A percentile compares a stretch with the other conserved stretches of the same genome.
phyloP scores from a whole-genome alignment of 805 yeast species.

The Brettanomyces anomalus region DNA sequence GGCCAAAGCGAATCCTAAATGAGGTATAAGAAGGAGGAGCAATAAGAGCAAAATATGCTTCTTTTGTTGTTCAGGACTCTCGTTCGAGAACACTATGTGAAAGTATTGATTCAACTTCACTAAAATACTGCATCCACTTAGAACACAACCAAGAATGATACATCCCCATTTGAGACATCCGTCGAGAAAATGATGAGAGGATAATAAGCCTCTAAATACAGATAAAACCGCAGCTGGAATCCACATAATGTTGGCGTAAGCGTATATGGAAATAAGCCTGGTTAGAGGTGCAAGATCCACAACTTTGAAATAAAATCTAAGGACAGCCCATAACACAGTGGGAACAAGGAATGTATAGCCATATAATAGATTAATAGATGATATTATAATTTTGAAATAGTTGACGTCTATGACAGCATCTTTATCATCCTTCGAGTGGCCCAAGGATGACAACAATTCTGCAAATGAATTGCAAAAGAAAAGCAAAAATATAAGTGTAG shows the following conservation, averaged over 20 bases:
- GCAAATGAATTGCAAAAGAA: constrained; percentile 71
- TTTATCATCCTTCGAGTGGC: constrained; percentile 30
- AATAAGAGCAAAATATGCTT: constrained; percentile 29
- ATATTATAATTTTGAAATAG: constrained; percentile 56
- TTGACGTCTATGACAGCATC: constrained; percentile 27
- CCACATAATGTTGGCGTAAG: constrained; percentile 81
- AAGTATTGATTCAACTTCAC: constrained; percentile 36
- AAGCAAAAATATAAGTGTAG: constrained; percentile 64
- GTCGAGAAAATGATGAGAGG: constrained; percentile 35
- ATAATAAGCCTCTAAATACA: constrained; percentile 47
- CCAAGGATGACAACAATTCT: constrained; percentile 45
- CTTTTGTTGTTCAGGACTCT: constrained; percentile 24
- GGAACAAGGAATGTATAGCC: constrained; percentile 73
- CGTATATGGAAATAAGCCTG: constrained; percentile 65
- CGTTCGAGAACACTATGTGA: constrained; percentile 20
- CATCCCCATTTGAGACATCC: constrained; percentile 52
- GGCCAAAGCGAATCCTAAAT: constrained; percentile 49
- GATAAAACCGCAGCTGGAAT: constrained; percentile 65
- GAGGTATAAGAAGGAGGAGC: constrained; percentile 36
- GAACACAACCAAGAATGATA: constrained; percentile 47
- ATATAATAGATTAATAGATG: constrained; percentile 62
- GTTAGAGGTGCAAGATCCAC: constrained; percentile 38
- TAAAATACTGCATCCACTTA: constrained; percentile 50
- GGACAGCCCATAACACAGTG: constrained; percentile 36
- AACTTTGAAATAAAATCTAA: constrained; percentile 48